Evolutionary conservation across 495 filamentous ascomycete species (phyloP), one percentile per base, ranked within the genome.

Genomic region (Penicillium turbatum): DNA sequence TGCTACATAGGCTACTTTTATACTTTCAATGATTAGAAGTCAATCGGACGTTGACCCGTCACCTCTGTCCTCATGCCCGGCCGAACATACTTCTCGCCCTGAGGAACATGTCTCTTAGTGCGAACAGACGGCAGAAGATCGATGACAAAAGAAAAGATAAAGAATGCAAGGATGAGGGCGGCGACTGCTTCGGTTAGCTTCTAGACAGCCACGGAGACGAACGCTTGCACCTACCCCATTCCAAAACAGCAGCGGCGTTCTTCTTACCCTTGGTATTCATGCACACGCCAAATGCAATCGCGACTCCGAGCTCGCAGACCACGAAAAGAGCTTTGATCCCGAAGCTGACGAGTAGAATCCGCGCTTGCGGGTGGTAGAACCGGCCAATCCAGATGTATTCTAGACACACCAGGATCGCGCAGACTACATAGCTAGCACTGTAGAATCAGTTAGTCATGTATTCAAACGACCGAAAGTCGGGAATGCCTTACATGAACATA

Each of bases 141-240:
- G 61, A 93, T 73, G 59, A 84, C 79, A 72, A 92, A 95, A 36
- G 84, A 86, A 46, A 90, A 75, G 47, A 91, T 74, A 70, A 90
- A 92, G 64, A 87, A 84, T 27, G 82, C 86, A 68, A 92, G 95
- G 53, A 95, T 72, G 60, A 93, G 82, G 19, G 88, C 82, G 54
- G 95, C 82, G 51, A 83, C 68, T 79, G 55, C 19, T 29, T 9
- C 17, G 16, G 17, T 54, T 48, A 54, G 51, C 31, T 21, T 38
- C 3, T 21, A 12, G 1, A 6, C 26, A 26, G 13, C 17, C 34
- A 24, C 4, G 0, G 13, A 10, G 24, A 17, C 12, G 4, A 42
- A 21, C 16, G 5, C 10, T 32, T 8, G 7, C 13, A 29, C 65
- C 24, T 64, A 75, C 72, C 50, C 88, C 88, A 93, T 65, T 86